Conservation (phyloP, 805 yeast species). For the Lachancea waltii region DNA sequence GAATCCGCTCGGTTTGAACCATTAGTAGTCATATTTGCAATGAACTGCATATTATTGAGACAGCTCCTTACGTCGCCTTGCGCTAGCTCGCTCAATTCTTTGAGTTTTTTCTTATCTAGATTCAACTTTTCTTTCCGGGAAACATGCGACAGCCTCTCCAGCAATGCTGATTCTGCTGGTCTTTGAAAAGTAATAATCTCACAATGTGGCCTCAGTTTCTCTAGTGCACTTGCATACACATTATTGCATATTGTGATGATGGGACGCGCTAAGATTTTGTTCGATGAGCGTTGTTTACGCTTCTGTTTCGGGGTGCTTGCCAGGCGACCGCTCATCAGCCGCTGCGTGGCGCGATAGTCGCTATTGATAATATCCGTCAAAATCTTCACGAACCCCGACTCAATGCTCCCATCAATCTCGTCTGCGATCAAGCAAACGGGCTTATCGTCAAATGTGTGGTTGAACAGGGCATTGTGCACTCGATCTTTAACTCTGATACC, state of each 20-base stretch:
- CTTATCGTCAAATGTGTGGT: constrained; percentile 58
- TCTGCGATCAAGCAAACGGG: constrained; percentile 84
- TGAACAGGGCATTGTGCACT: constrained; percentile 54
- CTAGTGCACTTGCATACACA: constrained; percentile 66
- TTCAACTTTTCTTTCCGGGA: constrained; percentile 49
- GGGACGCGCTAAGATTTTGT: constrained; percentile 58
- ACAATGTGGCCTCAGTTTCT: constrained; percentile 62
- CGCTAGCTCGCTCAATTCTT: constrained; percentile 60
- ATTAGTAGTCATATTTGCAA: constrained; percentile 13
- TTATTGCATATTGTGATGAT: constrained; percentile 92
- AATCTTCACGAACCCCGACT: constrained; percentile 53
- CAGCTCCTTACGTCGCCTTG: constrained; percentile 85
- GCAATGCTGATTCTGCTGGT: constrained; percentile 44
- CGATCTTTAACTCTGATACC: constrained; percentile 51
- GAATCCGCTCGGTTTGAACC: not conserved
- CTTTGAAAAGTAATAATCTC: constrained; percentile 64
- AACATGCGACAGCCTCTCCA: constrained; percentile 43
- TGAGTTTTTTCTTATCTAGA: constrained; percentile 45
- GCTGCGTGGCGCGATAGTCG: constrained; percentile 49
- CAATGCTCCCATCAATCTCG: constrained; percentile 80
- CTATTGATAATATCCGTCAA: constrained; percentile 50
- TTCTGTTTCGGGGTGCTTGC: not conserved
- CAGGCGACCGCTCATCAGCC: constrained; percentile 16
- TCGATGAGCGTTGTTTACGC: constrained; percentile 13
- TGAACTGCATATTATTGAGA: constrained; percentile 74